These are phyloP conservation scores for Phytophthora europaea DNA, from an alignment of 352 stramenopile species.

Conservation along the genomic window DNA sequence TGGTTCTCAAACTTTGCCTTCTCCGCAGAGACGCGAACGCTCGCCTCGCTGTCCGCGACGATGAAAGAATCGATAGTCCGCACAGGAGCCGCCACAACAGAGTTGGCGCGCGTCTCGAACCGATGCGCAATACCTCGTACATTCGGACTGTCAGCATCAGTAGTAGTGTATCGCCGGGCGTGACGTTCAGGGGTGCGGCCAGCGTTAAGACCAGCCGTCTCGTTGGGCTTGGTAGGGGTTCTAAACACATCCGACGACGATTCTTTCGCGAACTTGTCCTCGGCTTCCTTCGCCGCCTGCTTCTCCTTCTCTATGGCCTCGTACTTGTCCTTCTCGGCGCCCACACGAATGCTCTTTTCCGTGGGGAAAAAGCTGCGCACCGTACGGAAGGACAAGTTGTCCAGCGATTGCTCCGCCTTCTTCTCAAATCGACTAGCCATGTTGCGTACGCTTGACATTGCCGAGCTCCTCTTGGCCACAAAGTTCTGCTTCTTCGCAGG, in stretches of 20 bases:
- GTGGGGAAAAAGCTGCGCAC: conserved; percentile 64
- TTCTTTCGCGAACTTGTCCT: conserved; percentile 19
- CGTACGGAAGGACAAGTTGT: conserved; percentile 61
- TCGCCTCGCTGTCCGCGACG: conserved; percentile 36
- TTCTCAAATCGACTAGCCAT: conserved; percentile 59
- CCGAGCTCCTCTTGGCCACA: conserved; percentile 29
- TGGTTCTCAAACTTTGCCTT: conserved; percentile 48
- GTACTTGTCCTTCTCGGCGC: conserved; percentile 64
- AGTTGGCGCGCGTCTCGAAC: conserved; percentile 76
- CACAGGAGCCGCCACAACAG: conserved; percentile 46
- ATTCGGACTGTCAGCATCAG: conserved; percentile 24
- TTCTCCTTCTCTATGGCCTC: conserved; percentile 61
- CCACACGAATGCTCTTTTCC: conserved; percentile 58
- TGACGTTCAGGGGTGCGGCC: conserved; percentile 6
- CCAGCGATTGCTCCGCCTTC: conserved; percentile 54
- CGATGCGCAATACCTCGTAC: conserved; percentile 65
- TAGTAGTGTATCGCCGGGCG: conserved; percentile 27
- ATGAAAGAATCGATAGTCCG: conserved; percentile 49
- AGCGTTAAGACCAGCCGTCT: conserved; percentile 4
- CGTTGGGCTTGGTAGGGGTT: conserved; percentile 18
- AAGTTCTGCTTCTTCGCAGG: conserved; percentile 20
- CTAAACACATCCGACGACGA: conserved; percentile 5
- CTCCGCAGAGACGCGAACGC: conserved; percentile 42
- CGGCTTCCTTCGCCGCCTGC: conserved; percentile 37
- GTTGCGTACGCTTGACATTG: conserved; percentile 49